Evolutionary conservation across 768 basidiomycete genomes (phyloP).

Genomic region (Sarcomyxa edulis): DNA sequence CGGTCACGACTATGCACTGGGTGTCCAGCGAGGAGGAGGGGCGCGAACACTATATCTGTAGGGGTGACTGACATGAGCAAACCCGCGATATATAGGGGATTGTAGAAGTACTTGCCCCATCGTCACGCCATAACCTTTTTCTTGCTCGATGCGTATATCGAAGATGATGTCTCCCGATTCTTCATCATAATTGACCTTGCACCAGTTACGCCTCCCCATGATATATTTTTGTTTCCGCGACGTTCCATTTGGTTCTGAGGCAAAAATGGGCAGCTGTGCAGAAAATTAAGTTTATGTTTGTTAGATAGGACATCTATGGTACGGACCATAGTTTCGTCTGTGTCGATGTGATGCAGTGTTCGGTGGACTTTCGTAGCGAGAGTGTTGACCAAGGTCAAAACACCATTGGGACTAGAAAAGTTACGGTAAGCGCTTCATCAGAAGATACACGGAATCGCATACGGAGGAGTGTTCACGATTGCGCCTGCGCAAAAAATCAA

Average conservation of each 20-base stretch:
- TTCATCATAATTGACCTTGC: conserved; percentile 56
- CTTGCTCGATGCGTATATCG: conserved; percentile 82
- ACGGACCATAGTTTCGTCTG: conserved; percentile 83
- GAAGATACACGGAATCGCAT: conserved; percentile 20
- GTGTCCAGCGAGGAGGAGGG: conserved; percentile 25
- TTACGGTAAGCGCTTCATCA: neutral
- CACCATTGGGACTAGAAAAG: conserved; percentile 61
- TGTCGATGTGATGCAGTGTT: conserved; percentile 75
- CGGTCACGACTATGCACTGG: neutral
- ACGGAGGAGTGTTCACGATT: conserved; percentile 94
- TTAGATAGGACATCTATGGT: neutral
- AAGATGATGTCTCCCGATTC: conserved; percentile 64
- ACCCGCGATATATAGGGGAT: conserved; percentile 3
- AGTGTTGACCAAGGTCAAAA: conserved; percentile 75
- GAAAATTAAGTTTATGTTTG: neutral
- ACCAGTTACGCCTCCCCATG: conserved; percentile 90
- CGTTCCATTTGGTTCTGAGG: conserved; percentile 69
- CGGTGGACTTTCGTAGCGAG: conserved; percentile 79
- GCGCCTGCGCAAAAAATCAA: conserved; percentile 47
- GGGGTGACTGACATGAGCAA: conserved; percentile 2
- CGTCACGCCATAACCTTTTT: conserved; percentile 79
- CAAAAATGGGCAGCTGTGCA: conserved; percentile 79
- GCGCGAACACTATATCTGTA: conserved; percentile 37
- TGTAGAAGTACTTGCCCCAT: conserved; percentile 51
- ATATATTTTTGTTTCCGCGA: conserved; percentile 74